Evolutionary conservation across 805 yeast species (phyloP).

Genomic region (Kodamaea kaohsiungensis): DNA sequence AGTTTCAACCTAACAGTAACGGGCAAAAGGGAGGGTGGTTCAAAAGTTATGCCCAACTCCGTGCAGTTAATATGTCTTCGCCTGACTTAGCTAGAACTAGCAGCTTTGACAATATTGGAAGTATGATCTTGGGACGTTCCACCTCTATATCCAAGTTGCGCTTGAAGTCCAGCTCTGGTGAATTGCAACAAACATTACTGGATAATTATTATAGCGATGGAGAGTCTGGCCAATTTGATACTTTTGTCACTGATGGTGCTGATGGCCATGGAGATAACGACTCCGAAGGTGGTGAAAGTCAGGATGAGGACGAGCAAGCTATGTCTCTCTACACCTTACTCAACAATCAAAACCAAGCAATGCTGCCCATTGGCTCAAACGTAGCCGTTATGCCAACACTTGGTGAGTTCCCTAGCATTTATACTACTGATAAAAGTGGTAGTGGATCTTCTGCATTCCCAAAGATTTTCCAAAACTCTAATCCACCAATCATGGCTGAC

Average conservation of each 20-base stretch:
- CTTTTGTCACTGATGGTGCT: neutral
- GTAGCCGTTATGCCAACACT: conserved; percentile 37
- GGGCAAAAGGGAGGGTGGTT: conserved; percentile 24
- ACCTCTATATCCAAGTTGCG: conserved; percentile 14
- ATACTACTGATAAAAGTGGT: conserved; percentile 1
- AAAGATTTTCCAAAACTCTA: neutral
- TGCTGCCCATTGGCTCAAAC: conserved; percentile 8
- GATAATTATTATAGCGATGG: conserved; percentile 10
- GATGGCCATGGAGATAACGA: conserved; percentile 6
- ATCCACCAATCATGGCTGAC: neutral
- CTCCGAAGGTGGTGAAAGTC: conserved; percentile 34
- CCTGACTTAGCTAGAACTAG: conserved; percentile 18
- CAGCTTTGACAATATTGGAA: conserved; percentile 26
- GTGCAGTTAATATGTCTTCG: conserved; percentile 16
- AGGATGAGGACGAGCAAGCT: conserved; percentile 63
- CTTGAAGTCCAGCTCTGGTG: conserved; percentile 18
- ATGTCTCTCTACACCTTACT: conserved; percentile 66
- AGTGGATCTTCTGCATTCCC: neutral
- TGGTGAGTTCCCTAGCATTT: conserved; percentile 44
- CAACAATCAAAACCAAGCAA: conserved; percentile 21
- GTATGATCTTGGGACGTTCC: conserved; percentile 21
- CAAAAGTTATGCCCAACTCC: conserved; percentile 27
- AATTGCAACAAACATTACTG: conserved; percentile 8
- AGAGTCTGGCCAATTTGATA: neutral
- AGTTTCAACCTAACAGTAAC: conserved; percentile 5